These are phyloP conservation scores for Mikania micrantha DNA, from an alignment of 129 eudicot species.

Conservation along the genomic window DNA sequence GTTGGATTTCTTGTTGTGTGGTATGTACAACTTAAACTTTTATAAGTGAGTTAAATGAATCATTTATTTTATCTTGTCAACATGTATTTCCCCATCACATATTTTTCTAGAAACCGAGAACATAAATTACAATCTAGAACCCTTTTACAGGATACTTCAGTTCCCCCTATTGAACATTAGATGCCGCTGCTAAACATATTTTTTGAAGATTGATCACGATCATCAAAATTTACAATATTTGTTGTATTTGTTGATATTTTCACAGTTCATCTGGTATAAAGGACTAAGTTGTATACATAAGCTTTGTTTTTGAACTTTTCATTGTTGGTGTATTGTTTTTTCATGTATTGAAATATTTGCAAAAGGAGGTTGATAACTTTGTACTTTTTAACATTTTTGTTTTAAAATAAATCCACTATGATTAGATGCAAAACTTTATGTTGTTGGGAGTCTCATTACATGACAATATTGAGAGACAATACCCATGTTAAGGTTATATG, in stretches of 20 bases:
- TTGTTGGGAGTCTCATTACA: not conserved
- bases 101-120: not conserved
- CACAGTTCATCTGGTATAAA: not conserved
- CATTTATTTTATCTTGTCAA: too few species aligned
- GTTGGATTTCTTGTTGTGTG: slow-evolving; percentile 15
- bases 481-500: too few species aligned
- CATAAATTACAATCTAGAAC: not conserved
- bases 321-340: not conserved
- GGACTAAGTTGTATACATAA: not conserved
- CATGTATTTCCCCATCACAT: too few species aligned
- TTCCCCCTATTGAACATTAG: not conserved
- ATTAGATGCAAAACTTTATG: not conserved
- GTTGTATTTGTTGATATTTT: slow-evolving; percentile 3
- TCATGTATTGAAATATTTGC: not conserved
- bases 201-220: not conserved
- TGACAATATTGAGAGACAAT: too few species aligned
- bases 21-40: slow-evolving; percentile 21
- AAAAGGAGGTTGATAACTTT: not conserved
- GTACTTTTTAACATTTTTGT: not conserved
- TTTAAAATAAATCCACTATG: not conserved
- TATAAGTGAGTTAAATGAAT: slow-evolving; percentile 6
- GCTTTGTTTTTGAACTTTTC: not conserved
- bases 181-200: not conserved
- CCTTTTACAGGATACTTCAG: not conserved
- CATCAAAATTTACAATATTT: too few species aligned